Base-by-base conservation (phyloP, 2,329 filamentous ascomycete genomes). In the Talaromyces sp. region DNA sequence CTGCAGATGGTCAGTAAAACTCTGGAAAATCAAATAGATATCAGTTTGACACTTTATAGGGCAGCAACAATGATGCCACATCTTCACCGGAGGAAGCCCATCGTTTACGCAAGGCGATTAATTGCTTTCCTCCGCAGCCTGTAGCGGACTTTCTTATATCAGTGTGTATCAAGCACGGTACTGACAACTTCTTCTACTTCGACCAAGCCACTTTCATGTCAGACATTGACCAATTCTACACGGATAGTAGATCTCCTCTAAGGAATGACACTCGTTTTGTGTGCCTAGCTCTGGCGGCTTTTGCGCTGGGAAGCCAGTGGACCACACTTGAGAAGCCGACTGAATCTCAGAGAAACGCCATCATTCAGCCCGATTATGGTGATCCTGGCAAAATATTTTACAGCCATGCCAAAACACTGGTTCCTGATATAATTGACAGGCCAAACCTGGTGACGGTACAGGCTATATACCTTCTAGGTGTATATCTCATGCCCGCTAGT, bases 401-500 rank as follows among this genome's bases (percentile, higher is more conserved):
- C 37, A 63, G 67, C 14, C 71, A 76, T 39, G 72, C 74, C 1
- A 70, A 71, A 35, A 62, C 67, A 0, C 61, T 79, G 11, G 69
- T 78, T 14, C 72, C 76, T 0, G 75, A 78, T 33, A 49, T 78
- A 0, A 74, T 78, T n/a, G 75, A 78, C 8, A 66, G 70, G 7
- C 70, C 73, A 4, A 74, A 70, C 24, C 31, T 78, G 3, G 66
- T 70, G 14, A 75, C 75, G 1, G 72, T 78, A 0, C 76, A 78
- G 45, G 76, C 73, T 0, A 68, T 71, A 0, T 78, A 73, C 16
- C 61, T 78, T 1, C 39, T 79, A 5, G 75, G 75, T 0, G 75
- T 78, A 6, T 78, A 78, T 49, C 66, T 77, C 2, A 69, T 79
- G 69, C 76, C 76, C 0, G 68, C 72, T 11, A 76, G 70, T 58